phyloP scores from a whole-genome alignment of 2,329 filamentous ascomycete genomes.

The Juglanconis sp. region DNA sequence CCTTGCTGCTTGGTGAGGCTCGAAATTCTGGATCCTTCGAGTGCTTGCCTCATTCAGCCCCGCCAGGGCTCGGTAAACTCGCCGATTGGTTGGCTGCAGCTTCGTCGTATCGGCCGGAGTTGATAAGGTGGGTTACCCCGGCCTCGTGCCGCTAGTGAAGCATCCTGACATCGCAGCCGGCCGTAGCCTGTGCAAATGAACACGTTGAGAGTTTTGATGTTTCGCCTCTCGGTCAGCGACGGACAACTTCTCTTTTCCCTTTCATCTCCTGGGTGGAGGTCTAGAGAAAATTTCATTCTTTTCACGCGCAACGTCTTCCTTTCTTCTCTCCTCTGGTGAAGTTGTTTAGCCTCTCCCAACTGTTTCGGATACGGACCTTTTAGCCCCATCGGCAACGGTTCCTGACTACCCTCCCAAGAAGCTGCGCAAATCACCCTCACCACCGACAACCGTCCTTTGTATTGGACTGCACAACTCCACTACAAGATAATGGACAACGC shows the following conservation, averaged over 20 bases:
- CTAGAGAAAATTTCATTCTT: not conserved
- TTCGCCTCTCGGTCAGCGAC: not conserved
- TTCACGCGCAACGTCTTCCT: not conserved
- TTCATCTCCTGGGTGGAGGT: not conserved
- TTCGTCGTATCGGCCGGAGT: not conserved
- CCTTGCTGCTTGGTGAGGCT: too few species aligned
- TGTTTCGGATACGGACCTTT: not conserved
- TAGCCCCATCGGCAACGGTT: not conserved
- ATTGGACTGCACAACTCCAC: conserved; percentile 16
- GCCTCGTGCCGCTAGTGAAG: not conserved
- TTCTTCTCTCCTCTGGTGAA: not conserved
- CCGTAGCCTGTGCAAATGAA: conserved; percentile 5
- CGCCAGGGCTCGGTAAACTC: conserved; percentile 4
- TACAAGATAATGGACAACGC: conserved; percentile 56
- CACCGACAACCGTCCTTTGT: conserved; percentile 13
- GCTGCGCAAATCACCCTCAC: conserved; percentile 16
- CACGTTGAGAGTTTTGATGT: conserved; percentile 14
- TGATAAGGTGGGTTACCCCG: not conserved
- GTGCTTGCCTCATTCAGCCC: not conserved
- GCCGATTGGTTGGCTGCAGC: not conserved
- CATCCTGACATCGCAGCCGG: not conserved
- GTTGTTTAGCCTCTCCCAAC: not conserved
- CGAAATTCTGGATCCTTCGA: not conserved
- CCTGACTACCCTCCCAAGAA: not conserved
- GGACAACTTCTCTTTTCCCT: not conserved